Base-by-base conservation (phyloP, 306 rosid genomes). In the Styphnolobium japonicum region DNA sequence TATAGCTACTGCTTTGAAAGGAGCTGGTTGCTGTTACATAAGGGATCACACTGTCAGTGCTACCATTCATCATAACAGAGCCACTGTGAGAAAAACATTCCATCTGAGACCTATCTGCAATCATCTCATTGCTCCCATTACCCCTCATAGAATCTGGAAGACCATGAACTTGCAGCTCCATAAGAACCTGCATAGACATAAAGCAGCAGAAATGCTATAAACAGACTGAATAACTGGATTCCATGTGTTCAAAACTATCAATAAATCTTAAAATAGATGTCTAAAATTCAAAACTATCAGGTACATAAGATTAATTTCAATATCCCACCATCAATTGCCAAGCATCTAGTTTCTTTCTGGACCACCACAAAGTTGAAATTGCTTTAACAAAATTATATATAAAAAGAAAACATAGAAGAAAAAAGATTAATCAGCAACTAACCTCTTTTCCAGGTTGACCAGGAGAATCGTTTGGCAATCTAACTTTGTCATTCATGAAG, bases 121-220 rank as follows among this genome's bases (percentile, higher is more conserved):
- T 80, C 85, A 81, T 80, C 75, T 84, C 92, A 78, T 56, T 68
- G 67, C 77, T 76, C 72, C 56, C 83, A 81, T 65, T 82, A 80
- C 67, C 83, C 74, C 49, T 82, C 49, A 37, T 16, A 58, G 75
- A 72, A 78, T 91, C 84, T 10, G 92, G 61, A 81, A 89, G 82
- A 63, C 90, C 96, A 68, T 90, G 88, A 40, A 92, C 96, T 71
- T 89, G 94, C 85, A 94, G 73, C 82, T 89, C 94, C 71, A 94
- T 78, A 76, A 83, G 81, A 85, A 89, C 88, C 98, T 94, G 93
- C 87, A 86, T 40, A 64, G 64, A 76, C 65, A 73, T 52, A 43
- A 63, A 53, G 66, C 62, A 85, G 78, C 25, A 33, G 0, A 67
- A 49, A 56, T 29, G 16, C 29, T 25, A 78, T 80, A 61, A 81